Evolutionary conservation across 306 rosid genomes (phyloP).

Genomic region (Cicer chorassanicum): DNA sequence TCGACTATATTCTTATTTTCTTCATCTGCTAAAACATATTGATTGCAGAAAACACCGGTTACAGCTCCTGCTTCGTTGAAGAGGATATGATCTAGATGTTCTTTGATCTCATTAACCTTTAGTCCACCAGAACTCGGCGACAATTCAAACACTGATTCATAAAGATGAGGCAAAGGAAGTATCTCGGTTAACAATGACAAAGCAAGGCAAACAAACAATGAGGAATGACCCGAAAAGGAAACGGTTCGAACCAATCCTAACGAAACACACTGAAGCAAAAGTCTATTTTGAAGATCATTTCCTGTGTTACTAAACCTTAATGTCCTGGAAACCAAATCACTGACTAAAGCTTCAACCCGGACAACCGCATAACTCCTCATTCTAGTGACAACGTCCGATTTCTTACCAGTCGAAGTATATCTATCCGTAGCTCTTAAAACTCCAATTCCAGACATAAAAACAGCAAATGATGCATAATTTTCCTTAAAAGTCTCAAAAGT

Average conservation of each 20-base stretch:
- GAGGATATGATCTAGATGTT: constrained; percentile 62
- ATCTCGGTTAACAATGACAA: constrained; percentile 71
- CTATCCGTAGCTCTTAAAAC: constrained; percentile 62
- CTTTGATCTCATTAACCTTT: constrained; percentile 57
- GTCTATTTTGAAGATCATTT: constrained; percentile 46
- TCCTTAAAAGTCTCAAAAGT: constrained; percentile 55
- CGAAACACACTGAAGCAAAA: constrained; percentile 70
- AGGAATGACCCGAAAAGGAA: constrained; percentile 57
- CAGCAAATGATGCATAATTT: constrained; percentile 60
- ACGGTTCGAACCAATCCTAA: constrained; percentile 73
- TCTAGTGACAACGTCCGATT: constrained; percentile 49
- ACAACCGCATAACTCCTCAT: constrained; percentile 58
- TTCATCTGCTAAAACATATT: constrained; percentile 67
- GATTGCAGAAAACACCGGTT: constrained; percentile 74
- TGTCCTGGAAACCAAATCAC: constrained; percentile 51
- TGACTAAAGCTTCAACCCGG: constrained; percentile 59
- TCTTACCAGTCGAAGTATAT: constrained; percentile 48
- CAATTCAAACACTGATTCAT: constrained; percentile 50
- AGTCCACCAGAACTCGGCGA: constrained; percentile 41
- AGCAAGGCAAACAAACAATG: constrained; percentile 66
- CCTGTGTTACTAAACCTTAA: constrained; percentile 31
- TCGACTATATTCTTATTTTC: constrained; percentile 67
- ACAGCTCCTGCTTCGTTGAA: constrained; percentile 88
- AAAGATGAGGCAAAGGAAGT: constrained; percentile 71
- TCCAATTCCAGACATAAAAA: constrained; percentile 85